Conservation (phyloP, 176 grass and related monocot species). For the Raddia distichophylla region DNA sequence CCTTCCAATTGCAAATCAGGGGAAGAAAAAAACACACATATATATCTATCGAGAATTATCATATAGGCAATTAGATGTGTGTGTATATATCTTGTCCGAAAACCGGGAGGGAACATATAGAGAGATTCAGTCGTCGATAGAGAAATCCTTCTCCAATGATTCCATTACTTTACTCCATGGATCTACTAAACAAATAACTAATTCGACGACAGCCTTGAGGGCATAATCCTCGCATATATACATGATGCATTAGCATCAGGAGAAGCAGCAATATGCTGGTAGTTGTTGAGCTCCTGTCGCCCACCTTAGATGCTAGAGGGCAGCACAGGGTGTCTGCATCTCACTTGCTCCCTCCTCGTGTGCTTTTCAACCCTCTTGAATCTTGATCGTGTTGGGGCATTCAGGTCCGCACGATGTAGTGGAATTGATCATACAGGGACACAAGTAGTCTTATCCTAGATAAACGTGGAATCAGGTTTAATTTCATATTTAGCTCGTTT, state of each 20-base stretch:
- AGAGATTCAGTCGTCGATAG: neutral
- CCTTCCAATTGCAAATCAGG: neutral
- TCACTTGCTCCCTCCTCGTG: neutral
- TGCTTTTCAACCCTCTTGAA: no score
- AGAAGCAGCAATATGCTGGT: neutral
- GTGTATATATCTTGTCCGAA: neutral
- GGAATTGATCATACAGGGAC: no score
- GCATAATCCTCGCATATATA: neutral
- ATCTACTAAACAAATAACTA: conserved; percentile 17
- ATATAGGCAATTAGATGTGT: neutral
- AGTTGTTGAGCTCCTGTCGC: neutral
- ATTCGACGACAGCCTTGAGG: conserved; percentile 8
- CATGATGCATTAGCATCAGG: no score
- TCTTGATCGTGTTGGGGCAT: no score
- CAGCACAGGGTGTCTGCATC: neutral
- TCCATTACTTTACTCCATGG: neutral
- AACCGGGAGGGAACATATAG: neutral
- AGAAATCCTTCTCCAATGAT: conserved; percentile 25
- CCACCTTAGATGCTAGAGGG: neutral
- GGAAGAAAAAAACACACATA: neutral
- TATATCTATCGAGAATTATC: neutral
- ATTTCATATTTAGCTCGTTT: no score
- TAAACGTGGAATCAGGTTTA: no score
- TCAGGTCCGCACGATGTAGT: no score
- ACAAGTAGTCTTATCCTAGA: no score